phyloP scores from a whole-genome alignment of 2,329 filamentous ascomycete species.

The Cytospora mali region DNA sequence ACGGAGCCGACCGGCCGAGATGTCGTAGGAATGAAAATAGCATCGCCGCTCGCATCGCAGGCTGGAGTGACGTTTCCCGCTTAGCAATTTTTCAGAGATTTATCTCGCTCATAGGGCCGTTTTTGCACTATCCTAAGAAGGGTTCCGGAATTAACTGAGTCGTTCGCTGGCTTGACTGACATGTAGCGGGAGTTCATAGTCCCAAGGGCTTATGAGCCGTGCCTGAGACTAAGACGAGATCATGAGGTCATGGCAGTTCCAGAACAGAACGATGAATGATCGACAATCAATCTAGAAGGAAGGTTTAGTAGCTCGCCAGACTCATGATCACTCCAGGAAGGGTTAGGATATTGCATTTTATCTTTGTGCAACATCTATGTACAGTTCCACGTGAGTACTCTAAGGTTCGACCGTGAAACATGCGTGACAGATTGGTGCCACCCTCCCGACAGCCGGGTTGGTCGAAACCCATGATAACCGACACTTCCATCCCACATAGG shows the following conservation, averaged over 20 bases:
- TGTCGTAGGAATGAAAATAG: neutral
- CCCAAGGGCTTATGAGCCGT: neutral
- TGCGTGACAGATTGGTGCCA: too few relatives aligned
- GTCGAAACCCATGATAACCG: too few relatives aligned
- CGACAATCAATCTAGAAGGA: neutral
- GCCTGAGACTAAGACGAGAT: conserved; percentile 8
- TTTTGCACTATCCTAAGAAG: neutral
- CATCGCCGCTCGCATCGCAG: neutral
- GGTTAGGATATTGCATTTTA: neutral
- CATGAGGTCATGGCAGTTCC: conserved; percentile 13
- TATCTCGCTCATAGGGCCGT: neutral
- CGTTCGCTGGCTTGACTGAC: neutral
- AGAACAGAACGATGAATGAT: neutral
- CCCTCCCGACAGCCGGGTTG: too few relatives aligned
- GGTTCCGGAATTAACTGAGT: neutral
- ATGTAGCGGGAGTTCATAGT: neutral
- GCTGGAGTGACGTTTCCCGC: neutral
- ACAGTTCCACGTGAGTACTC: too few relatives aligned
- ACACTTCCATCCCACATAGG: neutral
- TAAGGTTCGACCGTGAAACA: too few relatives aligned
- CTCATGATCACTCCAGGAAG: neutral
- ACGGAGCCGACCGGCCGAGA: neutral
- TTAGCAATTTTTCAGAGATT: neutral
- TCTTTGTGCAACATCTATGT: neutral
- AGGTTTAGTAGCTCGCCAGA: neutral